These are phyloP conservation scores for Allomyces macrogynus DNA, from an alignment of 192 early-diverging fungal genomes.

Conservation along the genomic window DNA sequence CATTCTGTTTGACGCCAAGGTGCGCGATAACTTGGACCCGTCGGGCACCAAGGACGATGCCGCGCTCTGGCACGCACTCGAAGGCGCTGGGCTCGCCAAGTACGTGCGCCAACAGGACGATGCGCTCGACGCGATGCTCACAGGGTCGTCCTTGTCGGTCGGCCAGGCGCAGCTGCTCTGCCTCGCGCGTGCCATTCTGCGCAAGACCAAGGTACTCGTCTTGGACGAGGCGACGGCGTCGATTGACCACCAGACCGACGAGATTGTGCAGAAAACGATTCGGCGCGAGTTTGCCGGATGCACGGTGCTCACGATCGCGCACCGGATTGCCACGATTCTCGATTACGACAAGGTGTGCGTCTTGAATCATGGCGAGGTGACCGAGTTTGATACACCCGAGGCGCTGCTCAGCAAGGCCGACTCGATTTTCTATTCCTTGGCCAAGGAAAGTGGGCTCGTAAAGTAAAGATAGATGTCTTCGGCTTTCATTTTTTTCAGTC, in stretches of 20 bases:
- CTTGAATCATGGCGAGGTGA: conserved; percentile 17
- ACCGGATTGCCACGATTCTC: conserved; percentile 35
- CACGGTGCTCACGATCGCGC: conserved; percentile 40
- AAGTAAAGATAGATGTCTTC: too few relatives aligned
- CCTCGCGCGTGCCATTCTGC: conserved; percentile 42
- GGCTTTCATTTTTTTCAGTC: too few relatives aligned
- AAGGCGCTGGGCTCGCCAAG: conserved; percentile 10
- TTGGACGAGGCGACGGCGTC: conserved; percentile 73
- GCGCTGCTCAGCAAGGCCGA: conserved; percentile 24
- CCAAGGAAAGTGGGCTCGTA: too few relatives aligned
- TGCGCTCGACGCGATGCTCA: conserved; percentile 7
- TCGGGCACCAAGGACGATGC: not conserved
- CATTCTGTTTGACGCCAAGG: not conserved
- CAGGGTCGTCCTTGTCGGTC: conserved; percentile 8
- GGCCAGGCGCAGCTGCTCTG: conserved; percentile 20
- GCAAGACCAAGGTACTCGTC: conserved; percentile 51
- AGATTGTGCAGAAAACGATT: conserved; percentile 35
- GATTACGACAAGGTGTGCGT: conserved; percentile 24
- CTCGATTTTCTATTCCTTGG: not conserved
- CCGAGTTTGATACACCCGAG: conserved; percentile 43
- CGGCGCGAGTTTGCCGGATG: conserved; percentile 27
- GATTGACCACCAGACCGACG: conserved; percentile 36
- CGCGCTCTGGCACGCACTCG: not conserved
- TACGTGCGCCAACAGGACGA: conserved; percentile 14
- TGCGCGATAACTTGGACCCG: not conserved